These are phyloP conservation scores for Clitoria ternatea DNA, from an alignment of 306 rosid genomes.

Conservation along the genomic window DNA sequence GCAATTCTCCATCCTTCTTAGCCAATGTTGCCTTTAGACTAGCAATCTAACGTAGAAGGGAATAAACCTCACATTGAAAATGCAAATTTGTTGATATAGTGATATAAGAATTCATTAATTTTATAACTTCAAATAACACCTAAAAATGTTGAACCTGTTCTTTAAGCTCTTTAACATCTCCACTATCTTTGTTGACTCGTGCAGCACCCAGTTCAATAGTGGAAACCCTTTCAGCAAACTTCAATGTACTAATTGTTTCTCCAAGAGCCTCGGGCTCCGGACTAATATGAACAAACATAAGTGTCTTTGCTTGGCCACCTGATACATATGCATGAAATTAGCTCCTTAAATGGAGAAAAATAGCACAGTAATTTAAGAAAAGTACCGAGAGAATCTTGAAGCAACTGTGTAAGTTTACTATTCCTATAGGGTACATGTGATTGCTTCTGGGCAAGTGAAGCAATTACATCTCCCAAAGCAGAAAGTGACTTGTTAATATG, in stretches of 20 bases:
- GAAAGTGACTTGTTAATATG: conserved; percentile 94
- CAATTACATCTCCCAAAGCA: conserved; percentile 92
- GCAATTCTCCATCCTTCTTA: conserved; percentile 60
- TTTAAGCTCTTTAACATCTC: conserved; percentile 78
- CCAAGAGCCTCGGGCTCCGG: conserved; percentile 72
- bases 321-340: conserved; percentile 15
- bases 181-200: conserved; percentile 64
- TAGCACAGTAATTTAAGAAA: not conserved
- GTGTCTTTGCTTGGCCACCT: conserved; percentile 99
- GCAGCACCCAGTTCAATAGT: conserved; percentile 95
- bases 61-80: not conserved
- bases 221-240: conserved; percentile 94
- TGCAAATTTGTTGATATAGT: not conserved
- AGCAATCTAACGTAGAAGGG: conserved; percentile 51
- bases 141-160: conserved; percentile 65
- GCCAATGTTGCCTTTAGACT: conserved; percentile 61
- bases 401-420: conserved; percentile 92
- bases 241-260: conserved; percentile 89
- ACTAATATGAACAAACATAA: conserved; percentile 96
- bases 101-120: not conserved
- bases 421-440: conserved; percentile 89
- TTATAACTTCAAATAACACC: no score
- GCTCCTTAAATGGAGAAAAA: not conserved
- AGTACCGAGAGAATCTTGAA: conserved; percentile 91
- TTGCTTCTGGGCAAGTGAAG: conserved; percentile 80